Evolutionary conservation across 441 rosid genomes (phyloP).

Genomic region (Gossypium davidsonii): DNA sequence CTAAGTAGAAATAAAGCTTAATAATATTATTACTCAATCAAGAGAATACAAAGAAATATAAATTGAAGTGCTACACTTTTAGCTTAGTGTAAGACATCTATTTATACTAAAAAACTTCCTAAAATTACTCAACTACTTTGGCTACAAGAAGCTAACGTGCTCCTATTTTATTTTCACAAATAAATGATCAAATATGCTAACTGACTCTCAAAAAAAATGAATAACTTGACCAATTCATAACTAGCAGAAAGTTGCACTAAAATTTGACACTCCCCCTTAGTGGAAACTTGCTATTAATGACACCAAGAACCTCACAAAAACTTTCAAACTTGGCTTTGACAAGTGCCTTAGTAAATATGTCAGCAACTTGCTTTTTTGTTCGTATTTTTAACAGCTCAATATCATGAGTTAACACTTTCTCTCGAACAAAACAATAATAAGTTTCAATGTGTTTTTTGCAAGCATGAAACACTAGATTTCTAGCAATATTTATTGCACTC

Average conservation of each 20-base stretch:
- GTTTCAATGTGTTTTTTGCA: not conserved
- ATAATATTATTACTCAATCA: too few species aligned
- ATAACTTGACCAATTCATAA: not conserved
- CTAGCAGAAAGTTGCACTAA: too few species aligned
- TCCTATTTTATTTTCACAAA: too few species aligned
- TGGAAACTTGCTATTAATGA: not conserved
- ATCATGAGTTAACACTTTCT: not conserved
- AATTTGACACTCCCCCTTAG: not conserved
- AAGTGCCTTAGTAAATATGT: not conserved
- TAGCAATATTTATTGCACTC: too few species aligned
- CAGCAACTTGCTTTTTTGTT: not conserved
- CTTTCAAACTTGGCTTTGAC: not conserved
- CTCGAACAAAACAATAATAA: not conserved
- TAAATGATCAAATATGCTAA: not conserved
- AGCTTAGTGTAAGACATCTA: too few species aligned
- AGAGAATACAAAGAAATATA: too few species aligned
- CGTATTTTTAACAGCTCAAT: not conserved
- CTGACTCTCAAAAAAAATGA: not conserved
- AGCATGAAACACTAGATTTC: too few species aligned
- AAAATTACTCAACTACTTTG: too few species aligned
- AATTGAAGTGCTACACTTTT: too few species aligned
- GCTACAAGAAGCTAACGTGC: too few species aligned
- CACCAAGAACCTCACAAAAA: not conserved
- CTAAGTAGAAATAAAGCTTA: too few species aligned
- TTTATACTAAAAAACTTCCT: too few species aligned